A percentile compares a stretch with the other conserved stretches of the same genome.
These are phyloP conservation scores for Cladophialophora psammophila DNA, from an alignment of 2,329 filamentous ascomycete genomes.

Conservation along the genomic window DNA sequence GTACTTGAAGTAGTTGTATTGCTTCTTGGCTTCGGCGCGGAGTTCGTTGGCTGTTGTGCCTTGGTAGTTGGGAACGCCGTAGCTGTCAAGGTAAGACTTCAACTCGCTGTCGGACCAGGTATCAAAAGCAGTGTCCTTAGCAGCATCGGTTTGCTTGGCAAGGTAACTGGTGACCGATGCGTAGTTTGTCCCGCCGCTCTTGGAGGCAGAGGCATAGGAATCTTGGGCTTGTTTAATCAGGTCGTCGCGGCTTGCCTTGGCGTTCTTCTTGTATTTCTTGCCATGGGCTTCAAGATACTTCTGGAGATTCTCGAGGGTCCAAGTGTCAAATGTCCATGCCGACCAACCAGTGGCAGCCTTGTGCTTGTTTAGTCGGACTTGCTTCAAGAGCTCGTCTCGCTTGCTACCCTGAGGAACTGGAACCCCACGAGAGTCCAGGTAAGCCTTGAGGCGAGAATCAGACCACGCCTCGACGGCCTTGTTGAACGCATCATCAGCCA, in stretches of 20 bases:
- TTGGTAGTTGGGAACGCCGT: conserved; percentile 73
- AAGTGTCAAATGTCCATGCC: conserved; percentile 81
- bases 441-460: conserved; percentile 78
- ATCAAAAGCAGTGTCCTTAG: conserved; percentile 72
- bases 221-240: conserved; percentile 66
- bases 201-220: conserved; percentile 56
- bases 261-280: conserved; percentile 66
- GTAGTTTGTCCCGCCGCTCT: conserved; percentile 53
- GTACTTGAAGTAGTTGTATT: conserved; percentile 78
- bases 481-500: conserved; percentile 72
- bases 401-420: conserved; percentile 76
- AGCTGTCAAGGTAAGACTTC: conserved; percentile 80
- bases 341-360: conserved; percentile 72
- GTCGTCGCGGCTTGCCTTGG: conserved; percentile 74
- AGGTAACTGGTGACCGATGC: conserved; percentile 77
- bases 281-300: conserved; percentile 59
- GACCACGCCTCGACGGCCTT: conserved; percentile 70
- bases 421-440: conserved; percentile 77
- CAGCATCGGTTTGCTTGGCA: conserved; percentile 68
- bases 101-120: conserved; percentile 75
- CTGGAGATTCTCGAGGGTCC: conserved; percentile 74
- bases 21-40: conserved; percentile 73
- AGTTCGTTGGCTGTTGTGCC: conserved; percentile 73
- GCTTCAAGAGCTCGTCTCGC: conserved; percentile 74
- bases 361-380: conserved; percentile 76